Conservation (phyloP, 1,284 basidiomycete species). For the Sporisorium exsertum region DNA sequence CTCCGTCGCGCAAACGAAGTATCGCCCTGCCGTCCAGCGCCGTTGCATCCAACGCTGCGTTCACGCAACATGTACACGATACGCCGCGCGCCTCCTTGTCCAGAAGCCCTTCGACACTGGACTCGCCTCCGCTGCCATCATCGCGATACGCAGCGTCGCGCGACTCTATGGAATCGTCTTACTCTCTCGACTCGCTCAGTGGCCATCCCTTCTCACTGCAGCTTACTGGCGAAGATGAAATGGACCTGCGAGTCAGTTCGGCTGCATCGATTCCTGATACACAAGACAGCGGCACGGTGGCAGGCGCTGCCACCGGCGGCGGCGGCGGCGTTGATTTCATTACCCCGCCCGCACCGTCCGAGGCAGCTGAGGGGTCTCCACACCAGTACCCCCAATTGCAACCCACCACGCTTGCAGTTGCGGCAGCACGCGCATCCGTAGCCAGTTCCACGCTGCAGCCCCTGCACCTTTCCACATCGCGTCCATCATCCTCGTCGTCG, state of each 20-base stretch:
- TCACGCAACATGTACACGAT: background rate
- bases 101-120: background rate
- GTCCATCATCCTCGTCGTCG: slow-evolving; percentile 26
- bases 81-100: slow-evolving; percentile 4
- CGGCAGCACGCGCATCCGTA: background rate
- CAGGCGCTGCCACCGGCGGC: slow-evolving; percentile 4
- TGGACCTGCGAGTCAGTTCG: slow-evolving; percentile 10
- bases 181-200: slow-evolving; percentile 27
- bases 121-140: slow-evolving; percentile 14
- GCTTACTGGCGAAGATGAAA: slow-evolving; percentile 16
- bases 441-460: slow-evolving; percentile 20
- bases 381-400: background rate
- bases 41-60: background rate
- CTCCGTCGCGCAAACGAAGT: slow-evolving; percentile 33
- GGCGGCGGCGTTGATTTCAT: slow-evolving; percentile 4
- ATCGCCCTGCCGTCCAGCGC: background rate
- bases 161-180: slow-evolving; percentile 32
- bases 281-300: slow-evolving; percentile 11
- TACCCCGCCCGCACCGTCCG: slow-evolving; percentile 1
- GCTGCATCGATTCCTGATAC: slow-evolving; percentile 22
- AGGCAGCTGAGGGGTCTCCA: background rate
- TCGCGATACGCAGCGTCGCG: slow-evolving; percentile 19
- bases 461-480: slow-evolving; percentile 21
- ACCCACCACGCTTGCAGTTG: background rate
- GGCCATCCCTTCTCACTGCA: slow-evolving; percentile 37